A percentile compares a stretch with the other conserved stretches of the same genome.
Evolutionary conservation across 495 filamentous ascomycete species (phyloP).

Genomic region (Hyaloscypha hepaticicola): DNA sequence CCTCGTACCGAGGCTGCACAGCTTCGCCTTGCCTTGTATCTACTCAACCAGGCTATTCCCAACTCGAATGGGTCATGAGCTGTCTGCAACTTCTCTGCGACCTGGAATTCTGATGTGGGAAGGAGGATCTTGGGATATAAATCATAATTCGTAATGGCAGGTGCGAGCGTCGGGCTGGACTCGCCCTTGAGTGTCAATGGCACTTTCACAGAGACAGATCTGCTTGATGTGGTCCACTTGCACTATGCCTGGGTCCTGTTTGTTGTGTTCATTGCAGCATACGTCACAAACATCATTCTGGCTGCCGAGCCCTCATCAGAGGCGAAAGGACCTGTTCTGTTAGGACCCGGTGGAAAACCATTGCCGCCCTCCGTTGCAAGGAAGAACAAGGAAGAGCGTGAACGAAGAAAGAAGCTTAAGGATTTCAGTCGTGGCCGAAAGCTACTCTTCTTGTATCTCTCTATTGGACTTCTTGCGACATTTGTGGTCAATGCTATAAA

Average conservation of each 20-base stretch:
- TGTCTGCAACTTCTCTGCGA: constrained; percentile 6
- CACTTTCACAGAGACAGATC: background rate
- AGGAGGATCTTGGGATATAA: constrained; percentile 14
- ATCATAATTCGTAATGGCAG: constrained; percentile 28
- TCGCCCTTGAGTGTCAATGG: constrained; percentile 14
- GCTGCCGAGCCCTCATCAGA: constrained; percentile 44
- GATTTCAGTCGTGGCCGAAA: constrained; percentile 38
- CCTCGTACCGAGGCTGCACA: constrained; percentile 22
- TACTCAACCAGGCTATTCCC: constrained; percentile 21
- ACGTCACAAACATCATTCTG: constrained; percentile 60
- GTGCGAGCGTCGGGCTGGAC: constrained; percentile 25
- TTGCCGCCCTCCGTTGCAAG: constrained; percentile 60
- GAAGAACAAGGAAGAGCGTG: constrained; percentile 44
- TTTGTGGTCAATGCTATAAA: constrained; percentile 72
- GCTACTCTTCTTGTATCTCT: constrained; percentile 71
- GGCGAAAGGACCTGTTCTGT: constrained; percentile 35
- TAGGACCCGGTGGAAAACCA: constrained; percentile 79
- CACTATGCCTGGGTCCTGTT: constrained; percentile 67
- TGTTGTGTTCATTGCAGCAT: constrained; percentile 63
- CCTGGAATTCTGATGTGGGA: constrained; percentile 27
- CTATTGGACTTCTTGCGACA: constrained; percentile 63
- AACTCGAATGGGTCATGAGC: constrained; percentile 31
- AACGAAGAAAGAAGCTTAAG: constrained; percentile 38
- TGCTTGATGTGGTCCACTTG: constrained; percentile 44
- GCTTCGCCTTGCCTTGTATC: constrained; percentile 20